A percentile compares a stretch with the other conserved stretches of the same genome.
phyloP scores from a whole-genome alignment of 192 early-diverging fungal genomes.

The Fimicolochytrium jonesii region DNA sequence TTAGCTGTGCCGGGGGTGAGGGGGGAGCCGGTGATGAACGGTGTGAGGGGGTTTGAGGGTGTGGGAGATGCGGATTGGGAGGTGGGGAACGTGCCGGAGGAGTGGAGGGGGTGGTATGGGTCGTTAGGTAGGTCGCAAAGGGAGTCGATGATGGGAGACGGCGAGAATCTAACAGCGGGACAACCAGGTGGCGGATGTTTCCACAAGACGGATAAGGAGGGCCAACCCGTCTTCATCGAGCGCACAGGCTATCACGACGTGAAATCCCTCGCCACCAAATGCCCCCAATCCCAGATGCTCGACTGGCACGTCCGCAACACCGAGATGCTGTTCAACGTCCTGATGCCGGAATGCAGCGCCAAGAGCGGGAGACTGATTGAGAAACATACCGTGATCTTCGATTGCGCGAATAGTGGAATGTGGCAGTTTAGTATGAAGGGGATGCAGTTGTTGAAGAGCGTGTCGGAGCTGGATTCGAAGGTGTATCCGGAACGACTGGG shows the following conservation, averaged over 20 bases:
- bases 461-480: constrained; percentile 25
- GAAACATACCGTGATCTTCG: constrained; percentile 34
- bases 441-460: constrained; percentile 10
- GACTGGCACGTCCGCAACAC: constrained; percentile 26
- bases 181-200: constrained; percentile 26
- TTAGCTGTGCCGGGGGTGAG: constrained; percentile 18
- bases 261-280: constrained; percentile 16
- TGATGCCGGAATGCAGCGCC: constrained; percentile 27
- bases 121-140: constrained; percentile 2
- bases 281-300: neutral
- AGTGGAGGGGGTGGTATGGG: constrained; percentile 11
- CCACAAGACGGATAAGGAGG: constrained; percentile 28
- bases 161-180: neutral
- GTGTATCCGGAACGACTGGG: constrained; percentile 32
- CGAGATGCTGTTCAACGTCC: constrained; percentile 15
- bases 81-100: constrained; percentile 8
- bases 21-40: constrained; percentile 11
- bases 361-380: constrained; percentile 3
- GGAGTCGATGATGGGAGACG: neutral
- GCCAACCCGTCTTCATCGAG: constrained; percentile 27
- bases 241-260: constrained; percentile 19
- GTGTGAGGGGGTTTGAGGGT: constrained; percentile 15
- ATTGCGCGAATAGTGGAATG: constrained; percentile 23
- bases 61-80: constrained; percentile 20
- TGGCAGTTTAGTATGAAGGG: constrained; percentile 25